These are phyloP conservation scores for Saturnispora hagleri DNA, from an alignment of 805 yeast species.

Conservation along the genomic window DNA sequence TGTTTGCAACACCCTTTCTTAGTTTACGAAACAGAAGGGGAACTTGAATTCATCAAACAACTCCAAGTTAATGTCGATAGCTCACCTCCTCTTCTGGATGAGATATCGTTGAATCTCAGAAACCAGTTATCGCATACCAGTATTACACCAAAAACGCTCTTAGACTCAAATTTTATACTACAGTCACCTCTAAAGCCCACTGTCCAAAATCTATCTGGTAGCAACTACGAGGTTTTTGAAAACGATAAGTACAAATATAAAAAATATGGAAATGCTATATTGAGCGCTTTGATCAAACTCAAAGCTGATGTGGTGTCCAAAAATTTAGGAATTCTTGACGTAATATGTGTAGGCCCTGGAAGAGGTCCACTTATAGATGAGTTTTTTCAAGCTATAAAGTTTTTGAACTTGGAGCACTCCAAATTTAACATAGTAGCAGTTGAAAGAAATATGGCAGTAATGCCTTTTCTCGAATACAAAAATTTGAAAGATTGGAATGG, in stretches of 20 bases:
- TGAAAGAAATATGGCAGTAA: slow-evolving; percentile 65
- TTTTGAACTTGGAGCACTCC: slow-evolving; percentile 20
- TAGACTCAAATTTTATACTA: slow-evolving; percentile 15
- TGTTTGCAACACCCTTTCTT: not conserved
- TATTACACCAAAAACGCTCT: slow-evolving; percentile 5
- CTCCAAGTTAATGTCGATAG: slow-evolving; percentile 10
- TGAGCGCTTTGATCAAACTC: slow-evolving; percentile 38
- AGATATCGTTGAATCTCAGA: not conserved
- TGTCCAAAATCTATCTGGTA: slow-evolving; percentile 42
- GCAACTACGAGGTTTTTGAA: slow-evolving; percentile 63
- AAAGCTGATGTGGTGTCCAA: slow-evolving; percentile 4
- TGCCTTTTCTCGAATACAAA: slow-evolving; percentile 38
- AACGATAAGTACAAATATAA: slow-evolving; percentile 60
- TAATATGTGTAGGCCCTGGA: slow-evolving; percentile 80
- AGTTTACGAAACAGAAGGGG: not conserved
- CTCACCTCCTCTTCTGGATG: not conserved
- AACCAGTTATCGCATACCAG: slow-evolving; percentile 11
- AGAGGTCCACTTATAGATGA: slow-evolving; percentile 70
- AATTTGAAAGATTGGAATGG: slow-evolving; percentile 46
- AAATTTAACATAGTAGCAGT: slow-evolving; percentile 42
- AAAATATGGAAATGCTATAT: slow-evolving; percentile 57
- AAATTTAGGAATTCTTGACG: slow-evolving; percentile 17
- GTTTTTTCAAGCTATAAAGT: slow-evolving; percentile 34
- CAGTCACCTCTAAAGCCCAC: slow-evolving; percentile 68
- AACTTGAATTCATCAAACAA: not conserved